phyloP scores from a whole-genome alignment of 164 flowering plant genomes.

The Vitis cinerea region DNA sequence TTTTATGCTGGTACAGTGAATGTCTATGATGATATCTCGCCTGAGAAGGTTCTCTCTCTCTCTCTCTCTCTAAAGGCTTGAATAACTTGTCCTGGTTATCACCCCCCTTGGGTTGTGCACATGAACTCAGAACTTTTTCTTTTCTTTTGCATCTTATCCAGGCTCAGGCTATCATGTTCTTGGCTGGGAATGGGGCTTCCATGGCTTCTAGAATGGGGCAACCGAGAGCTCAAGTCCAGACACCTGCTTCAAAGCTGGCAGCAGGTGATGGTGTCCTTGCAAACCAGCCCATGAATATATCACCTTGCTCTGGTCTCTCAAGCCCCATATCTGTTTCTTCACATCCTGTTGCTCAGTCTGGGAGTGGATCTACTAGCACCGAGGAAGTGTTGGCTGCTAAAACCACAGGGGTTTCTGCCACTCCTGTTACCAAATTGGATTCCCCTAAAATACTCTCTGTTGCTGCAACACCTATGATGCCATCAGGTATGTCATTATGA shows the following conservation, averaged over 20 bases:
- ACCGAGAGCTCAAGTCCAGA: slow-evolving; percentile 35
- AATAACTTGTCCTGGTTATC: background rate
- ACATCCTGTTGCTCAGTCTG: slow-evolving; percentile 50
- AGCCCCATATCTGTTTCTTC: slow-evolving; percentile 73
- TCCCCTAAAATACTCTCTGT: slow-evolving; percentile 32
- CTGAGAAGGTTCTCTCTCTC: slow-evolving; percentile 66
- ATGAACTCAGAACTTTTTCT: background rate
- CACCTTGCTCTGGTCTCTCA: slow-evolving; percentile 50
- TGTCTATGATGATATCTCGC: slow-evolving; percentile 68
- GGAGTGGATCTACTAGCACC: slow-evolving; percentile 48
- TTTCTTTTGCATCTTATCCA: slow-evolving; percentile 20
- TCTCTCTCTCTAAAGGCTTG: background rate
- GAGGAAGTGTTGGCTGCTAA: slow-evolving; percentile 47
- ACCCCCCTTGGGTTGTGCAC: background rate
- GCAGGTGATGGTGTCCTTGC: slow-evolving; percentile 39
- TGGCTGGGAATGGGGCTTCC: slow-evolving; percentile 72
- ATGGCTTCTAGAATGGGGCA: slow-evolving; percentile 21
- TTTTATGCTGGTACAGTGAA: slow-evolving; percentile 78
- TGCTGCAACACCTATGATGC: slow-evolving; percentile 41
- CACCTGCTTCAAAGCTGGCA: slow-evolving; percentile 30
- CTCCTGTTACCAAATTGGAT: slow-evolving; percentile 48
- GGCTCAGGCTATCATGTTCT: slow-evolving; percentile 88
- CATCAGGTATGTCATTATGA: slow-evolving; percentile 45
- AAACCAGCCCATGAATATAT: slow-evolving; percentile 33
- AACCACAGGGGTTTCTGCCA: slow-evolving; percentile 25